Percentiles rank a stretch among this genome's conserved stretches.
Conservation (phyloP, 179 eudicot species). For the Drosera spatulata region DNA sequence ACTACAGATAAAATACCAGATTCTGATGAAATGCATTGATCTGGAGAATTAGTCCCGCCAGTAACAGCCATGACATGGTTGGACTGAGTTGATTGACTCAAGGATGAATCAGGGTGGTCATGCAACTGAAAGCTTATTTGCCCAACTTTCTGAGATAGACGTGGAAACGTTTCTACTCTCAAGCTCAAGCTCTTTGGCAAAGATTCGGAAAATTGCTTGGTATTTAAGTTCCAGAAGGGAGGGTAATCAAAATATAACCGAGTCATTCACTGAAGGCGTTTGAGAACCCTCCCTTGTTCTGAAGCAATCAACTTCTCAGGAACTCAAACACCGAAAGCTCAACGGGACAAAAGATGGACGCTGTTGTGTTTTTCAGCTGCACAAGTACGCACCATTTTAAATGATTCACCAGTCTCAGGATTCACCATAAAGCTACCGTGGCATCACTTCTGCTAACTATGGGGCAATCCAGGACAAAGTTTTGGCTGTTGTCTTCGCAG, state of each 20-base stretch:
- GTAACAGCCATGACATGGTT: neutral
- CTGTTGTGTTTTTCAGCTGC: too few relatives aligned
- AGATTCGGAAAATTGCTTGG: constrained; percentile 15
- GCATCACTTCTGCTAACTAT: too few relatives aligned
- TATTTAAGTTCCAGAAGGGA: constrained; percentile 17
- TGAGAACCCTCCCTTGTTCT: too few relatives aligned
- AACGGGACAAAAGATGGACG: too few relatives aligned
- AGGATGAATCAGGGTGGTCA: constrained; percentile 19
- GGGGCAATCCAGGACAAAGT: too few relatives aligned
- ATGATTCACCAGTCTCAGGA: too few relatives aligned
- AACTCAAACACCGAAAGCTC: too few relatives aligned
- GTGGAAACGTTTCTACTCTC: constrained; percentile 23
- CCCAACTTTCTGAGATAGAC: constrained; percentile 10
- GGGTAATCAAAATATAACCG: constrained; percentile 15
- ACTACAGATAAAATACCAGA: constrained; percentile 25
- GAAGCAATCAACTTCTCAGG: too few relatives aligned
- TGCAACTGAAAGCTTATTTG: constrained; percentile 19
- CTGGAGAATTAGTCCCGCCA: constrained; percentile 38
- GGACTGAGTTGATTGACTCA: constrained; percentile 17
- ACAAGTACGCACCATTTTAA: too few relatives aligned
- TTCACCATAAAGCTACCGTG: too few relatives aligned
- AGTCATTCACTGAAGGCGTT: constrained; percentile 7
- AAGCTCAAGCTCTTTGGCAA: constrained; percentile 24
- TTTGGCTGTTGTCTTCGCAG: too few relatives aligned
- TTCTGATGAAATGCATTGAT: constrained; percentile 51